Conservation (phyloP, 805 yeast species). For the Saccharomycopsis lassenensis region DNA sequence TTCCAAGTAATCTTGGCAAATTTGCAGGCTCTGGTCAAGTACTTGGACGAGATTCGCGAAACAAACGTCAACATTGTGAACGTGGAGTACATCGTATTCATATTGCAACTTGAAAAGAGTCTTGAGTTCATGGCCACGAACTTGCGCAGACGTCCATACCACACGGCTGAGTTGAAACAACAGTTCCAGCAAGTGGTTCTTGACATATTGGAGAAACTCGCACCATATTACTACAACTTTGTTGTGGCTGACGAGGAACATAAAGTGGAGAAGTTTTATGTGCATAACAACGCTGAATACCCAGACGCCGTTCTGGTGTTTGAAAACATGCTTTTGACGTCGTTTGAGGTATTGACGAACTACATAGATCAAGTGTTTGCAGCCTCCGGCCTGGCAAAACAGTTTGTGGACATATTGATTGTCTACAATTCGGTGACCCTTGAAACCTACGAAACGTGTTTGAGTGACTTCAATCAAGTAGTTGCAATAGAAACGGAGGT, state of each 20-base stretch:
- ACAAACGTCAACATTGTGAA: conserved; percentile 14
- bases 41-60: conserved; percentile 18
- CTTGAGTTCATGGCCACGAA: not conserved
- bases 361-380: too few relatives aligned
- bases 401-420: conserved; percentile 18
- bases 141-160: too few relatives aligned
- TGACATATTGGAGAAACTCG: conserved; percentile 6
- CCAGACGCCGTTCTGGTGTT: too few relatives aligned
- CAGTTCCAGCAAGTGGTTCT: conserved; percentile 3
- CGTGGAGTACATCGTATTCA: too few relatives aligned
- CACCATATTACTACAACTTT: conserved; percentile 8
- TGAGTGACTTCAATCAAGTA: conserved; percentile 54
- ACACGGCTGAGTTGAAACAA: conserved; percentile 1
- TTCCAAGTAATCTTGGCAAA: conserved; percentile 8
- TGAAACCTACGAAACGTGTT: conserved; percentile 12
- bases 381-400: too few relatives aligned
- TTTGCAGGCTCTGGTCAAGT: conserved; percentile 7
- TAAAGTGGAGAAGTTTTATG: conserved; percentile 4
- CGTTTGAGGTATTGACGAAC: too few relatives aligned
- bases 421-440: conserved; percentile 6
- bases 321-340: too few relatives aligned
- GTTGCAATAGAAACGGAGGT: too few relatives aligned
- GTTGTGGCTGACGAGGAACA: conserved; percentile 2
- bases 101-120: too few relatives aligned
- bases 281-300: too few relatives aligned